These are phyloP conservation scores for Mucor sp. DNA, from an alignment of 371 early-diverging fungal species.

Conservation along the genomic window DNA sequence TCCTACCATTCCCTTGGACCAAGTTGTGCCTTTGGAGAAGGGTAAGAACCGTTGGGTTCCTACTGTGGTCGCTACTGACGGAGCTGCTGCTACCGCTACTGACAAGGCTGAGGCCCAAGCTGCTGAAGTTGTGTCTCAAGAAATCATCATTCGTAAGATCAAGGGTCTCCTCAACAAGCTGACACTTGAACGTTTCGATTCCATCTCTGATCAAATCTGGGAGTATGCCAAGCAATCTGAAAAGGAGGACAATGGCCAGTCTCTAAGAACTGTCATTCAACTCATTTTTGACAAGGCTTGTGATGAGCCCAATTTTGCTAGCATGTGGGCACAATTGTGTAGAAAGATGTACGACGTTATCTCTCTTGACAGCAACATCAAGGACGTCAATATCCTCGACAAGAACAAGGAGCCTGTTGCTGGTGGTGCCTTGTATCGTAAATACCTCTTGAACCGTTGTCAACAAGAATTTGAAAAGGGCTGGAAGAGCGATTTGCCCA, in stretches of 20 bases:
- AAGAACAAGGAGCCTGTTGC: conserved; percentile 56
- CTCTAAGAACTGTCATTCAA: conserved; percentile 78
- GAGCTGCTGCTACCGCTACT: conserved; percentile 12
- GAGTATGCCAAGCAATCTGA: conserved; percentile 72
- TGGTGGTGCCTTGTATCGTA: conserved; percentile 84
- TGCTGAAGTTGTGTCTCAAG: conserved; percentile 56
- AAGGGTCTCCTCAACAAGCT: conserved; percentile 93
- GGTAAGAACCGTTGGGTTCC: conserved; percentile 89
- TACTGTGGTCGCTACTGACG: conserved; percentile 42
- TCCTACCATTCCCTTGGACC: conserved; percentile 64
- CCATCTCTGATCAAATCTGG: conserved; percentile 81
- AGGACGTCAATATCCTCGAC: conserved; percentile 50
- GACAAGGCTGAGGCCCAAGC: conserved; percentile 14
- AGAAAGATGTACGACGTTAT: conserved; percentile 65
- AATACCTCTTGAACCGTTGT: conserved; percentile 88
- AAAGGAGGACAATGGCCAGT: conserved; percentile 68
- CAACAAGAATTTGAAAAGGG: conserved; percentile 89
- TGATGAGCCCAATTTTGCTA: conserved; percentile 89
- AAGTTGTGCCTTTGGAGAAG: conserved; percentile 76
- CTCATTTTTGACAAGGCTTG: conserved; percentile 94
- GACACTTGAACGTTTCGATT: conserved; percentile 92
- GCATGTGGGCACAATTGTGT: conserved; percentile 91
- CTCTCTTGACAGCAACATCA: conserved; percentile 35
- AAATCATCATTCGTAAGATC: conserved; percentile 76
- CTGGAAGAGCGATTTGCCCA: conserved; percentile 68